These are phyloP conservation scores for Plenodomus tracheiphilus DNA, from an alignment of 2,329 filamentous ascomycete genomes.

Conservation along the genomic window DNA sequence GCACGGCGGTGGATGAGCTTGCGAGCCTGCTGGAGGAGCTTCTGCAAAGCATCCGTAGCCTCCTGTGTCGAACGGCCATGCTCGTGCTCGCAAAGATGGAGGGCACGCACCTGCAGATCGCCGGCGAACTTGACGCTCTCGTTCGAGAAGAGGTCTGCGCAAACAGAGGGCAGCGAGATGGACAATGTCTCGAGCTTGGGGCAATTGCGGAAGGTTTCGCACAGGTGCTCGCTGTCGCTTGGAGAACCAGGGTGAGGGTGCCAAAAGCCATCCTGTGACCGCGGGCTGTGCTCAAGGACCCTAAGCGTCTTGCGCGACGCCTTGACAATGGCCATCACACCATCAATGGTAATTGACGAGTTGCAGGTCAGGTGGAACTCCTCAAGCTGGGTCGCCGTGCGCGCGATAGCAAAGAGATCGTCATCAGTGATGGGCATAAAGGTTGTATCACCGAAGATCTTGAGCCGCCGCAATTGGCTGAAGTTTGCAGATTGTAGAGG, in stretches of 20 bases:
- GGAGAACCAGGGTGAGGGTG: slow-evolving; percentile 54
- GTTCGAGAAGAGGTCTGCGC: slow-evolving; percentile 52
- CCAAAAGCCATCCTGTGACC: slow-evolving; percentile 56
- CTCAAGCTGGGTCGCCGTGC: slow-evolving; percentile 55
- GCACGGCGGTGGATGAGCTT: slow-evolving; percentile 45
- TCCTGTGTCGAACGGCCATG: slow-evolving; percentile 41
- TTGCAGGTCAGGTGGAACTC: slow-evolving; percentile 59
- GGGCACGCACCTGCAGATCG: slow-evolving; percentile 55
- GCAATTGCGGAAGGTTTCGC: slow-evolving; percentile 51
- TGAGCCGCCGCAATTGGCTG: slow-evolving; percentile 53
- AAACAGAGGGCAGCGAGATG: slow-evolving; percentile 54
- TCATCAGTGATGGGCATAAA: slow-evolving; percentile 56
- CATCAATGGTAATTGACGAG: slow-evolving; percentile 56
- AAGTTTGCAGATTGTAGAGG: slow-evolving; percentile 56
- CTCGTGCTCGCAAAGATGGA: slow-evolving; percentile 51
- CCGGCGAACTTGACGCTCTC: slow-evolving; percentile 50
- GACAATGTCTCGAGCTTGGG: slow-evolving; percentile 54
- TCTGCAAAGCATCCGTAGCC: slow-evolving; percentile 43
- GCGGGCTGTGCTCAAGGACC: slow-evolving; percentile 58
- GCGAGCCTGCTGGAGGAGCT: slow-evolving; percentile 48
- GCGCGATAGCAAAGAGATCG: slow-evolving; percentile 55
- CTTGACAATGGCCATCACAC: slow-evolving; percentile 57
- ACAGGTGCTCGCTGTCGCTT: slow-evolving; percentile 52
- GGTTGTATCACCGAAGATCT: slow-evolving; percentile 59
- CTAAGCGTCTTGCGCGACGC: slow-evolving; percentile 53